These are phyloP conservation scores for Cyclospora cayetanensis DNA, from an alignment of 169 alveolate species.

Conservation along the genomic window DNA sequence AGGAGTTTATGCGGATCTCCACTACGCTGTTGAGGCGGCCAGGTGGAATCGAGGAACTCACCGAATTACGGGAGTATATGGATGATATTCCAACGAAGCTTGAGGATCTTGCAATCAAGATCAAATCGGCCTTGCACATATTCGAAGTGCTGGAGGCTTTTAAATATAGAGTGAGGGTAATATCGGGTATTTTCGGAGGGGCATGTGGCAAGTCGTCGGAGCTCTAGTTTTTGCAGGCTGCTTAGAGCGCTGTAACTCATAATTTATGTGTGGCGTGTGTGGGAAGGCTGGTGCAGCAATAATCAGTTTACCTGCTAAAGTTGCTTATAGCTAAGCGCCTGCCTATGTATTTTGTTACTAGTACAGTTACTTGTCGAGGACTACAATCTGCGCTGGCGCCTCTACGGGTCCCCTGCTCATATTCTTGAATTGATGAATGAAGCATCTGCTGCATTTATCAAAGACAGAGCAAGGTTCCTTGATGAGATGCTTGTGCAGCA, in stretches of 20 bases:
- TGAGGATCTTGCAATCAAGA: conserved; percentile 84
- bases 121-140: conserved; percentile 84
- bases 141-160: conserved; percentile 87
- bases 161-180: conserved; percentile 53
- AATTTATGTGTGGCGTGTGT: too few species aligned
- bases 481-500: conserved; percentile 86
- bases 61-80: conserved; percentile 87
- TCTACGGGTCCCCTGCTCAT: conserved; percentile 90
- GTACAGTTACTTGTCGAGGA: conserved; percentile 83
- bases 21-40: conserved; percentile 87
- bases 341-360: not conserved
- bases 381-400: conserved; percentile 86
- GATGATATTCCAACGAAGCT: conserved; percentile 86
- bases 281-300: not conserved
- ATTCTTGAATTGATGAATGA: conserved; percentile 82
- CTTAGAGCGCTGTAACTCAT: too few species aligned
- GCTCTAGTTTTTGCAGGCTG: too few species aligned
- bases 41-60: conserved; percentile 89
- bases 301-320: conserved; percentile 15
- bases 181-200: not conserved
- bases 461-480: conserved; percentile 85
- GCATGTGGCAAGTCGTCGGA: too few species aligned
- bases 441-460: conserved; percentile 84
- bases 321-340: not conserved
- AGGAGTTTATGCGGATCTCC: conserved; percentile 86